phyloP scores from a whole-genome alignment of 2,329 filamentous ascomycete genomes.

The Pestalotiopsis sp. region DNA sequence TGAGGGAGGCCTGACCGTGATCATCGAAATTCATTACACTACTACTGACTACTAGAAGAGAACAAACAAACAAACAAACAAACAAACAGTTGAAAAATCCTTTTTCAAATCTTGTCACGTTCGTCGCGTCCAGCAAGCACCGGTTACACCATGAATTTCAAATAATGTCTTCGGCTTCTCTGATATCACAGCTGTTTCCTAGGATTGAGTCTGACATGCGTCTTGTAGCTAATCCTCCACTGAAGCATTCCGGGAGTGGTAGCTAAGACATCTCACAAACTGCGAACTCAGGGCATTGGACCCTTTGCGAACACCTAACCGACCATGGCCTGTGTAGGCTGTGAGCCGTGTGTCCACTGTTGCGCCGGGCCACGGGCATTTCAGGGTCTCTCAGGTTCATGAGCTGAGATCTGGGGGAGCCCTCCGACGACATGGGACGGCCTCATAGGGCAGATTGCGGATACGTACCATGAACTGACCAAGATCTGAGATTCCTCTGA shows the following conservation, averaged over 20 bases:
- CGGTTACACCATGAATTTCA: no score
- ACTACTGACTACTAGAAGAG: not conserved
- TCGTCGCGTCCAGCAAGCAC: no score
- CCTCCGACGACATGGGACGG: conserved; percentile 1
- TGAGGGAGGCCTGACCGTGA: conserved; percentile 5
- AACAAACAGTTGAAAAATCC: not conserved
- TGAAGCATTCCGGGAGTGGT: not conserved
- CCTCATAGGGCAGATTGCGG: conserved; percentile 5
- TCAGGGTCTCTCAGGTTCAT: not conserved
- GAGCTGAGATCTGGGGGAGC: not conserved
- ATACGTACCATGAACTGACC: not conserved
- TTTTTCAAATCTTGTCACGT: no score
- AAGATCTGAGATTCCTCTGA: not conserved
- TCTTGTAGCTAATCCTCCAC: not conserved
- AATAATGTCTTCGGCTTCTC: no score
- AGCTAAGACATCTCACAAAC: not conserved
- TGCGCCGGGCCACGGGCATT: not conserved
- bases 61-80: not conserved
- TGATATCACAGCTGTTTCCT: no score
- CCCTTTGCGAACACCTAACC: not conserved
- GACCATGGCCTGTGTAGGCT: not conserved
- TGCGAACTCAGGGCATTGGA: not conserved
- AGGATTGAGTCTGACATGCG: not conserved
- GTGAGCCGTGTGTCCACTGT: not conserved
- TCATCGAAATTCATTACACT: not conserved